Evolutionary conservation across 1,284 basidiomycete species (phyloP).

Genomic region (Agaricales sp.): DNA sequence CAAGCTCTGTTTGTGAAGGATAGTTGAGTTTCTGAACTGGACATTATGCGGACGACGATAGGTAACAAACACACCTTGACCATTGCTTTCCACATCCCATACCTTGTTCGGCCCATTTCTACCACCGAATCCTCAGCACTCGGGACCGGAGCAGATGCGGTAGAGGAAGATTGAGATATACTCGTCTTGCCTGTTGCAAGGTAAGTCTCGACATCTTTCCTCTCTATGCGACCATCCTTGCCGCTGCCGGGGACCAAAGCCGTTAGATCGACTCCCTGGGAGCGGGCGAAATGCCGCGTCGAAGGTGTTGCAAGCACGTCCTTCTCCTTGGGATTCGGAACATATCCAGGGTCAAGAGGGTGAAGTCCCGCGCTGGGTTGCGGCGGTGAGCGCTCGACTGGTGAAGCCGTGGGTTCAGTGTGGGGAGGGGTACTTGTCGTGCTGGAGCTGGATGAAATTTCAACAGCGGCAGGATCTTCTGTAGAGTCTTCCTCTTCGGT

Average conservation of each 20-base stretch:
- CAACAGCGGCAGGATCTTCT: slow-evolving; percentile 11
- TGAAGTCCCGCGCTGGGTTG: slow-evolving; percentile 27
- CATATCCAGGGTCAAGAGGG: slow-evolving; percentile 55
- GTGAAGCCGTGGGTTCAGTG: slow-evolving; percentile 11
- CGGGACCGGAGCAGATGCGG: slow-evolving; percentile 9
- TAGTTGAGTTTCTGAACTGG: too few species aligned
- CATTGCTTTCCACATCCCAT: slow-evolving; percentile 86
- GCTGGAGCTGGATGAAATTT: slow-evolving; percentile 11
- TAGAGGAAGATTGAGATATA: slow-evolving; percentile 4
- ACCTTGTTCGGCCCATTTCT: slow-evolving; percentile 69
- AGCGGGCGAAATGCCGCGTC: slow-evolving; percentile 67
- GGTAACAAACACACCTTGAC: slow-evolving; percentile 41
- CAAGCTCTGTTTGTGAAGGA: slow-evolving; percentile 49
- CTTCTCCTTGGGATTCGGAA: slow-evolving; percentile 10
- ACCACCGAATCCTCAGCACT: slow-evolving; percentile 39
- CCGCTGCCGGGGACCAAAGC: slow-evolving; percentile 62
- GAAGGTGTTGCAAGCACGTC: slow-evolving; percentile 65
- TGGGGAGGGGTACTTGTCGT: slow-evolving; percentile 11
- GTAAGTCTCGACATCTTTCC: slow-evolving; percentile 60
- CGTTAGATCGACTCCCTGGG: slow-evolving; percentile 53
- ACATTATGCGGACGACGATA: too few species aligned
- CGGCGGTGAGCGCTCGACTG: slow-evolving; percentile 8
- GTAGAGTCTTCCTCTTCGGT: slow-evolving; percentile 31
- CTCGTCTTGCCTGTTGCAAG: slow-evolving; percentile 18
- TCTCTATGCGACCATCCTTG: slow-evolving; percentile 67